Evolutionary conservation across 129 eudicot species (phyloP), one percentile per base, ranked within the genome.

Genomic region (Artemisia argyi): DNA sequence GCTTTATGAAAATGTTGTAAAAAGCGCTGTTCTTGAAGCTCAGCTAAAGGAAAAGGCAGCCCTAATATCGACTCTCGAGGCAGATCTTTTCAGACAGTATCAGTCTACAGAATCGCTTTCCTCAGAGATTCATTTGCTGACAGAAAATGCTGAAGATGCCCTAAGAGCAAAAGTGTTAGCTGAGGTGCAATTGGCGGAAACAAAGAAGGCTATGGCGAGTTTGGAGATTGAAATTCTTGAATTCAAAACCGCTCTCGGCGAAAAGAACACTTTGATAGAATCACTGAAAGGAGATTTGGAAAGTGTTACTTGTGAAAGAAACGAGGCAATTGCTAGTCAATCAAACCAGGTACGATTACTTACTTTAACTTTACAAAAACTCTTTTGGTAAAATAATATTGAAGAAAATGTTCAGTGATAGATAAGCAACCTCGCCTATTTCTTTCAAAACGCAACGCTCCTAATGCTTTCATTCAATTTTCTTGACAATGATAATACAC

Each of bases 251-350:
- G 81, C 73, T 62, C 76, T 84, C 15, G 83, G 59, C 15, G 81
- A 73, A 72, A 61, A 61, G 49, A 78, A 80, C 79, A 82, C 52
- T 18, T 66, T 74, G 68, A 53, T 80, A 56, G 85, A 83, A 57
- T 82, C 86, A 59, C 66, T 88, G 65, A 80, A 80, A 77, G 65
- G 74, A 72, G 72, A 84, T 39, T 50, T 88, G 72, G 72, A 73
- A 46, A 66, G 76, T 69, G 86, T 80, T 75, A 84, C 79, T 50
- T n/a, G 74, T 58, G 90, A 84, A 66, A 85, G 71, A 66, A 86
- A 88, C 57, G 76, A 80, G 46, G 46, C 46, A 39, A 39, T 39
- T 7, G 46, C 46, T 39, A 39, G 11, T 39, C 46, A 39, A 39
- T 7, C 10, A 39, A 39, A 39, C 11, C 46, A 39, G 46, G 46